Conservation (phyloP, 306 rosid species). For the Mimosa bimucronata region DNA sequence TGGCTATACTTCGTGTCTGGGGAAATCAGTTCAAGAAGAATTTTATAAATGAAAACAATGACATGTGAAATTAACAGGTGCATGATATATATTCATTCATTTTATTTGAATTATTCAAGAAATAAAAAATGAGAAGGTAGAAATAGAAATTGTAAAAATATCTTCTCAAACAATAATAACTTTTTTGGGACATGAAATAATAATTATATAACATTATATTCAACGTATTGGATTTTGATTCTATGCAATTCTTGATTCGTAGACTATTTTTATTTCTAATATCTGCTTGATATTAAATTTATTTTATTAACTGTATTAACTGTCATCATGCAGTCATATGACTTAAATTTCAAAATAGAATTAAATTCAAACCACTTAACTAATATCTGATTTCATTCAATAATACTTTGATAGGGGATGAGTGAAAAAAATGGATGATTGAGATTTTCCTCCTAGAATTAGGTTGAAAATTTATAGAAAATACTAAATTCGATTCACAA, state of each 20-base stretch:
- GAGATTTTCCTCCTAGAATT: too few relatives aligned
- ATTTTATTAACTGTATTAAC: too few relatives aligned
- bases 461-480: too few relatives aligned
- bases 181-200: neutral
- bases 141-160: neutral
- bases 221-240: neutral
- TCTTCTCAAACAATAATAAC: neutral
- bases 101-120: conserved; percentile 16
- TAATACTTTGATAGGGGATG: too few relatives aligned
- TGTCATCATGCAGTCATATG: too few relatives aligned
- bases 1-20: conserved; percentile 39
- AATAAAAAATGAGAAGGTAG: neutral
- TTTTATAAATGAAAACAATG: conserved; percentile 50
- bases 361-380: too few relatives aligned
- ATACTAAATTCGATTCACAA: too few relatives aligned
- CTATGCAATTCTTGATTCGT: neutral
- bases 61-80: conserved; percentile 47
- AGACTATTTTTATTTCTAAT: neutral
- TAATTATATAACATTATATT: neutral
- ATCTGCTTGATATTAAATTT: neutral
- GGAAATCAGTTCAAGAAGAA: conserved; percentile 26
- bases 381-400: too few relatives aligned
- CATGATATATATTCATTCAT: conserved; percentile 30
- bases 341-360: too few relatives aligned
- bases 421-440: too few relatives aligned